Evolutionary conservation across 805 yeast species (phyloP), one percentile per base, ranked within the genome.

Genomic region (Priceomyces melissophilus): DNA sequence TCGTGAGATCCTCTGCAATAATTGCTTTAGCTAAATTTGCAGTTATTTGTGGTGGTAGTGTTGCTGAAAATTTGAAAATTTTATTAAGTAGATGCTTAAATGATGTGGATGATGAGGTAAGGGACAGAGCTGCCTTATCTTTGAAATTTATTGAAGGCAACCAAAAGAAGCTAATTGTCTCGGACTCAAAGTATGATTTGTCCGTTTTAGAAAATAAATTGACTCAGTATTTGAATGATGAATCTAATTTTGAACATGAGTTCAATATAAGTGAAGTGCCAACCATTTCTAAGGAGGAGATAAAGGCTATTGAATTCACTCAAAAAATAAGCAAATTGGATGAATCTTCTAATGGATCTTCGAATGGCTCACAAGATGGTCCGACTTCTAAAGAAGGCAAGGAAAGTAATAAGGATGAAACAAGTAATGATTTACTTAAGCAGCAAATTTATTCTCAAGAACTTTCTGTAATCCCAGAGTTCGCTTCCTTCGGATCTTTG

Each of bases 1-100:
- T 90, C 43, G 90, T 93, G 41, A 81, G 99, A 61, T 90, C 97
- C 2, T 89, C 96, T 30, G 99, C 99, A 0, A 95, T 93, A 32
- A 79, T 87, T 51, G 90, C 98, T 0, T 75, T 93, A 49, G 81
- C 96, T 25, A 89, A 90, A 65, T 93, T 91, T 69, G 96, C 95
- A 5, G 69, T 87, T 42, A 78, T 82, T 32, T 81, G 82, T 42
- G 95, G 89, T 50, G 77, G 76, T 11, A 71, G 75, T 20, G 78
- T 90, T 46, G 69, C 77, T 40, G 73, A 75, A 47, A 84, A 89
- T 40, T 85, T 91, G 52, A 75, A 75, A 51, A 84, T 85, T 45
- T 74, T 93, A 53, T 76, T 93, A 52, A 74, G 75, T 45, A 82
- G 97, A 68, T 88, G 96, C 51, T 76, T 89, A 49, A 85, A 78